These are phyloP conservation scores for Melastoma malabathricum DNA, from an alignment of 345 rosid species.

Conservation along the genomic window DNA sequence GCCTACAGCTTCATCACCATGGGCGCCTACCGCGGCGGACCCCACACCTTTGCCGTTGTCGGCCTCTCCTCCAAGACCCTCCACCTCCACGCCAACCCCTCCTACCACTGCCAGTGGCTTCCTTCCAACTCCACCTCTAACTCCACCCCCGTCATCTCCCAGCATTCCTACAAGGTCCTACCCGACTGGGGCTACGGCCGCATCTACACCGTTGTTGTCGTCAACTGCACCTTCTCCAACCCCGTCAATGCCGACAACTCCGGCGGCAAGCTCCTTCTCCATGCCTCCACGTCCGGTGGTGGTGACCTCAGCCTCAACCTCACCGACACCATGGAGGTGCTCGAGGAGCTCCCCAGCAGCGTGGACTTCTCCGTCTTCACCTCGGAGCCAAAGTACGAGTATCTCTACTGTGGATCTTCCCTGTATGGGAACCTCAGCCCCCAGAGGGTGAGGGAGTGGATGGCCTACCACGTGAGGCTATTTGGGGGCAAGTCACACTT, in stretches of 20 bases:
- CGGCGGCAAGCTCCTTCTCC: constrained; percentile 58
- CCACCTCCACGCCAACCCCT: constrained; percentile 53
- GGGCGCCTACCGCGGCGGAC: constrained; percentile 81
- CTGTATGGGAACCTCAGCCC: constrained; percentile 72
- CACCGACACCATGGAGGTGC: constrained; percentile 44
- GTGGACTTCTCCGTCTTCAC: constrained; percentile 26
- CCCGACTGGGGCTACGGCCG: constrained; percentile 97
- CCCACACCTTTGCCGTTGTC: constrained; percentile 45
- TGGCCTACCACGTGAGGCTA: constrained; percentile 66
- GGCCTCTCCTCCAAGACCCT: constrained; percentile 82
- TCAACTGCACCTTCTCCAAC: constrained; percentile 59
- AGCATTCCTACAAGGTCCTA: constrained; percentile 37
- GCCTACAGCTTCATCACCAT: constrained; percentile 73
- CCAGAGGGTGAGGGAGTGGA: constrained; percentile 74
- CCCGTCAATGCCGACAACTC: constrained; percentile 45
- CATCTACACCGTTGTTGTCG: constrained; percentile 70
- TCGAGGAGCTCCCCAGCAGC: constrained; percentile 33
- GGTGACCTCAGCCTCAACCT: constrained; percentile 40
- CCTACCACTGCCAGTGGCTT: constrained; percentile 66
- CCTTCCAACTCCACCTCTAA: constrained; percentile 10
- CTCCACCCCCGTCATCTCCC: constrained; percentile 9
- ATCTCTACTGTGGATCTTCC: constrained; percentile 76
- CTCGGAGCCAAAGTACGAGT: constrained; percentile 54
- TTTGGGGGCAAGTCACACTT: constrained; percentile 70
- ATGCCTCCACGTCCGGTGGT: constrained; percentile 62